Evolutionary conservation across 1,284 basidiomycete genomes (phyloP).

Genomic region (Afroboletus lepidellus): DNA sequence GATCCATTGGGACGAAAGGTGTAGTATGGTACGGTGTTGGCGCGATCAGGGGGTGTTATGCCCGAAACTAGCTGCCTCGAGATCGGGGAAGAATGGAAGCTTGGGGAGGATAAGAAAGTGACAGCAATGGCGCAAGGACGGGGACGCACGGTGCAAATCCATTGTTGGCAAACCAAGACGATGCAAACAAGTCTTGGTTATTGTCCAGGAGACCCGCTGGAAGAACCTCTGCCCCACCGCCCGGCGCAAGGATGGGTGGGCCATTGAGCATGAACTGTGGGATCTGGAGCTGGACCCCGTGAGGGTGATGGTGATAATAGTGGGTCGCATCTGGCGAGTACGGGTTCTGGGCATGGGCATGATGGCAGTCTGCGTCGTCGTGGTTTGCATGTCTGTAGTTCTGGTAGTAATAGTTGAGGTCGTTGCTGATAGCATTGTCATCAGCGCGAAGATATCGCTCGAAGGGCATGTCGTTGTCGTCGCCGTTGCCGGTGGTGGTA

Average conservation of each 20-base stretch:
- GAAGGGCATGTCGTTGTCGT: conserved; percentile 36
- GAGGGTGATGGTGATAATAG: conserved; percentile 27
- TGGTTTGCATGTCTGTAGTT: conserved; percentile 9
- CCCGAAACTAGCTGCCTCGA: conserved; percentile 13
- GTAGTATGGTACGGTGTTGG: background rate
- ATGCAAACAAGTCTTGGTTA: conserved; percentile 32
- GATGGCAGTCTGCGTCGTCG: conserved; percentile 15
- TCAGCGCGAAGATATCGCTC: conserved; percentile 37
- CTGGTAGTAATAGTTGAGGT: conserved; percentile 17
- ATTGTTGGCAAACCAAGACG: conserved; percentile 51
- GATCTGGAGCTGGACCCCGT: conserved; percentile 56
- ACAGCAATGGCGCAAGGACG: conserved; percentile 8
- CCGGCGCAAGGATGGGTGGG: conserved; percentile 57
- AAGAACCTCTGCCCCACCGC: conserved; percentile 71
- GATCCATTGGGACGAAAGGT: background rate
- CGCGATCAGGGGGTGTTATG: background rate
- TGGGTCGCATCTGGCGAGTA: conserved; percentile 3
- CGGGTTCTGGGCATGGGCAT: background rate
- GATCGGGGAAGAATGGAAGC: conserved; percentile 23
- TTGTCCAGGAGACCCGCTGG: conserved; percentile 44
- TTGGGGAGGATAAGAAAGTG: conserved; percentile 20
- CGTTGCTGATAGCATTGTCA: conserved; percentile 8
- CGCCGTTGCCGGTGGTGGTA: conserved; percentile 1
- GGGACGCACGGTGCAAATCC: conserved; percentile 38
- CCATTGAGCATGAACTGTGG: conserved; percentile 60